These are phyloP conservation scores for Aspergillus bertholletiae DNA, from an alignment of 495 filamentous ascomycete species.

Conservation along the genomic window DNA sequence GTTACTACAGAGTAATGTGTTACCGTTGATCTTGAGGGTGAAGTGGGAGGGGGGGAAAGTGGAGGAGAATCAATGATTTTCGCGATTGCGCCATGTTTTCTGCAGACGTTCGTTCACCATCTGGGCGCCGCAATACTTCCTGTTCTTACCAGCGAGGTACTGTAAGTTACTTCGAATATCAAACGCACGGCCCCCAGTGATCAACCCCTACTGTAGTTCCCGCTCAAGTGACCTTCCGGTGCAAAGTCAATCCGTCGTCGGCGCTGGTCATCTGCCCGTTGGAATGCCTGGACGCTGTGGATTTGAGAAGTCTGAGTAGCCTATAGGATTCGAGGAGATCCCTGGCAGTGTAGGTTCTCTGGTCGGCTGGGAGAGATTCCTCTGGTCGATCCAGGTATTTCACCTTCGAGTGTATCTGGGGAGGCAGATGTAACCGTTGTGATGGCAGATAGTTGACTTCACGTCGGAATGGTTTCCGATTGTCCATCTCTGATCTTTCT, in stretches of 20 bases:
- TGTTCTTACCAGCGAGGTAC: not conserved
- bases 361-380: not conserved
- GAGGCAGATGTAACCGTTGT: slow-evolving; percentile 13
- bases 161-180: slow-evolving; percentile 8
- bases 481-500: not conserved
- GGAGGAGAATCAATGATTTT: not conserved
- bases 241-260: slow-evolving; percentile 7
- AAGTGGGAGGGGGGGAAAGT: too few species aligned
- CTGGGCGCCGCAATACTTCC: not conserved
- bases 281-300: not conserved
- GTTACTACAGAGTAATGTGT: not conserved
- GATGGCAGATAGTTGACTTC: slow-evolving; percentile 1
- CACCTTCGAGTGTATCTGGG: not conserved
- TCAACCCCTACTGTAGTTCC: slow-evolving; percentile 24
- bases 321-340: not conserved
- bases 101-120: not conserved
- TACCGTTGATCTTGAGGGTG: not conserved
- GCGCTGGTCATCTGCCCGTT: slow-evolving; percentile 31
- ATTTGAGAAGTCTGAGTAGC: not conserved
- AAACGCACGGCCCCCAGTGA: slow-evolving; percentile 36
- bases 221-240: slow-evolving; percentile 31
- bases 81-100: not conserved
- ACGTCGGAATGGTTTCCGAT: slow-evolving; percentile 4
- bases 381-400: not conserved
- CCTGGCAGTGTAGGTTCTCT: not conserved